A percentile compares a stretch with the other conserved stretches of the same genome.
Evolutionary conservation across 495 filamentous ascomycete genomes (phyloP).

Genomic region (Echria macrotheca): DNA sequence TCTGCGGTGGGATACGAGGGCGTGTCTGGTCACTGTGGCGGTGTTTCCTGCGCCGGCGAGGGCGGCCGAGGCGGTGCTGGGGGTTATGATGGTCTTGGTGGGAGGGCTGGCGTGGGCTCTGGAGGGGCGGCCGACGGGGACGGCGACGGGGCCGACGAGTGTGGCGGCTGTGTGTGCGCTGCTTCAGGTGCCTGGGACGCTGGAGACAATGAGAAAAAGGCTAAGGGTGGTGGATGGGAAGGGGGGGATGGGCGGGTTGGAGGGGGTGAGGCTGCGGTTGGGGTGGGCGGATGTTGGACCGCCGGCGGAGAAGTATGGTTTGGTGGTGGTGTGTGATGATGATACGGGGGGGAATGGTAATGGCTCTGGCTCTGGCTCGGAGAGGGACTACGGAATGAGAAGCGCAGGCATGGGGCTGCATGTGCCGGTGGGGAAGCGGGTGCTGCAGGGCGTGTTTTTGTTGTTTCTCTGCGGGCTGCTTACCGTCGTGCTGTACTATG

Average conservation of each 20-base stretch:
- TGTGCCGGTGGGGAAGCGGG: not conserved
- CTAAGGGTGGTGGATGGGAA: not conserved
- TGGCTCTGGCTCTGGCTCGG: not conserved
- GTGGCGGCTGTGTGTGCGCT: conserved; percentile 3
- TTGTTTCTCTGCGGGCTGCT: not conserved
- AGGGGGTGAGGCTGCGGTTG: not conserved
- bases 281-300: not conserved
- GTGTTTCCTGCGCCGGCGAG: conserved; percentile 10
- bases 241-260: not conserved
- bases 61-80: conserved; percentile 6
- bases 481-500: not conserved
- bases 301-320: not conserved
- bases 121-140: not conserved
- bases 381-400: not conserved
- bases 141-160: not conserved
- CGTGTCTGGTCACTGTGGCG: conserved; percentile 8
- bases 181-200: not conserved
- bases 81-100: not conserved
- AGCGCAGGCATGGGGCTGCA: not conserved
- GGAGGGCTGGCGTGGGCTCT: not conserved
- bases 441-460: not conserved
- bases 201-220: not conserved
- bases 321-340: not conserved
- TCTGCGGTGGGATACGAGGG: not conserved
- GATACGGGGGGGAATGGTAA: not conserved